Base-by-base conservation (phyloP, 2,329 filamentous ascomycete genomes). In the Neocatenulostroma microsporum region DNA sequence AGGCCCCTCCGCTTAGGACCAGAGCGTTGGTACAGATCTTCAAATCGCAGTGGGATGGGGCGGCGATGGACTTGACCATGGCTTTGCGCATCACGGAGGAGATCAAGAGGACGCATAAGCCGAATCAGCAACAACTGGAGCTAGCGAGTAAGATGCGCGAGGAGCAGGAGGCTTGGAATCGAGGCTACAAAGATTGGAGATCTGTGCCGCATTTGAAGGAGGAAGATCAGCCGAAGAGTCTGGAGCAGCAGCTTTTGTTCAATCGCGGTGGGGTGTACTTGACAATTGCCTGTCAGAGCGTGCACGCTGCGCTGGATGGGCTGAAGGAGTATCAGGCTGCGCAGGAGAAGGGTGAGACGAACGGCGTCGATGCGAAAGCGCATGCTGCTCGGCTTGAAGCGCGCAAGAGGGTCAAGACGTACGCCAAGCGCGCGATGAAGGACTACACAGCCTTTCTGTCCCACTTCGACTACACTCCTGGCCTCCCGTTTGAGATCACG, bases 381-480 rank as follows among this genome's bases (percentile, higher is more conserved):
- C 61, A 68, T 25, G 56, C 56, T 19, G 63, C 58, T 35, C 66
- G 72, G 37, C 58, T 76, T 17, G 76, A 82, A 44, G 73, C 74
- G 29, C 73, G 81, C 29, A 86, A 82, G 57, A 62, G 73, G 18
- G 80, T 89, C 47, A 83, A 84, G 49, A 70, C 72, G 1, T 79
- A 82, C 59, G 84, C 84, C 3, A 88, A 84, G 59, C 74, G 79
- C 37, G 84, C 84, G 1, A 62, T 91, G 15, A 73, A 80, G 41
- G 84, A 91, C 61, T 87, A 83, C 55, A 67, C 79, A 49, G 67
- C 73, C 15, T 91, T 84, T 54, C 64, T 93, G 25, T 76, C 77
- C 1, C 69, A 78, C 41, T 79, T 91, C 45, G 82, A 91, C 51
- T 91, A 91, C 60, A 83, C 84, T 0, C 82, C 84, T 0, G 74